Evolutionary conservation across 2,329 filamentous ascomycete genomes (phyloP), one percentile per base, ranked within the genome.

Genomic region (Fusarium marasasianum): DNA sequence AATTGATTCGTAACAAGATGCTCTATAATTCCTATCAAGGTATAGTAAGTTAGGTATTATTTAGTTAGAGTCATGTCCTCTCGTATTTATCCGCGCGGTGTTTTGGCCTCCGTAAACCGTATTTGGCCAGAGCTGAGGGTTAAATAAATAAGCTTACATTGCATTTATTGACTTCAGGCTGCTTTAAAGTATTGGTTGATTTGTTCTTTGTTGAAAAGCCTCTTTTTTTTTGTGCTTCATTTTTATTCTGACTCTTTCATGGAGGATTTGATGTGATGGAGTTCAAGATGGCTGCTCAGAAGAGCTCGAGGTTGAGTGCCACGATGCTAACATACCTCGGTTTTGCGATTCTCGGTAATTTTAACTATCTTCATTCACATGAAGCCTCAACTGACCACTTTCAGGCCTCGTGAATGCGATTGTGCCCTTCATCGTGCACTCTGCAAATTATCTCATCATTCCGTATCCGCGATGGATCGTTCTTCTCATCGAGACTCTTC

Each of bases 401-500:
- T 7, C 56, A 83, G 82, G 80, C 55, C 69, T 82, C 60, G 73
- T 74, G 57, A 82, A 80, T 56, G 76, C 72, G 14, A 50, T 81
- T 41, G 72, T 82, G 8, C 76, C 80, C 0, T 79, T 76, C 56
- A 76, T 81, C 48, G 76, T 81, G 41, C 78, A 79, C 63, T 78
- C 80, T 11, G 76, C 79, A 57, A 81, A 81, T 63, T 83, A 83
- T 50, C 80, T 83, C 69, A 80, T 82, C 54, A 77, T 82, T 54
- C 80, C 81, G 0, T 82, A 80, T 50, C 77, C 81, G 3, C 76
- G 79, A 40, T 78, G 79, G 56, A 56, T 77, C 51, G 80, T 83
- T 55, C 43, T 81, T 38, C 66, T 83, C 47, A 76, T 83, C 35
- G 79, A 82, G 54, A 71, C 76, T 8, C 45, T 81, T 3, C 81